These are phyloP conservation scores for Ceratopteris richardii DNA, from an alignment of 75 land plant genomes.

Conservation along the genomic window DNA sequence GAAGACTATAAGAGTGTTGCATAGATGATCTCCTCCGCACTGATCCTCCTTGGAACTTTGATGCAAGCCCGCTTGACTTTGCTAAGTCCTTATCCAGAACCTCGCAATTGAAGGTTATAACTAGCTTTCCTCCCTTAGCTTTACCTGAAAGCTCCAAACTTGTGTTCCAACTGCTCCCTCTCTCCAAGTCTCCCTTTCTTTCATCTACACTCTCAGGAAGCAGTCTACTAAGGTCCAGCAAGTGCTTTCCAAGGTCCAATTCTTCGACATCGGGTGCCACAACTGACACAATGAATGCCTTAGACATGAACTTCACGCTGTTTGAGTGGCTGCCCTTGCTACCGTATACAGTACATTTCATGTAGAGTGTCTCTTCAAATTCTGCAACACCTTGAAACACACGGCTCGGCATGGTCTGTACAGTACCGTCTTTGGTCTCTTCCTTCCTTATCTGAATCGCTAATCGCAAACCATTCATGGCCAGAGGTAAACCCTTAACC, in stretches of 20 bases:
- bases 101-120: conserved; percentile 66
- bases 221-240: conserved; percentile 66
- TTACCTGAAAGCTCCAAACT: conserved; percentile 63
- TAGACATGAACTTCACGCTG: conserved; percentile 50
- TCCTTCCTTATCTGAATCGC: conserved; percentile 52
- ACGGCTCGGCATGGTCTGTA: conserved; percentile 78
- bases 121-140: conserved; percentile 73
- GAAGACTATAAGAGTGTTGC: conserved; percentile 57
- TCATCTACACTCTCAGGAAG: conserved; percentile 55
- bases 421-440: conserved; percentile 72
- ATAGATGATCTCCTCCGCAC: conserved; percentile 21
- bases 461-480: conserved; percentile 87
- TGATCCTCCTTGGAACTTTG: conserved; percentile 9
- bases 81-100: conserved; percentile 54
- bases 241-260: conserved; percentile 66
- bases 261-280: conserved; percentile 76
- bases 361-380: conserved; percentile 77
- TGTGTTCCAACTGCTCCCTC: conserved; percentile 58
- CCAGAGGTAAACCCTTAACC: conserved; percentile 54
- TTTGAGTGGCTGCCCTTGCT: conserved; percentile 33
- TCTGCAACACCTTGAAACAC: conserved; percentile 77
- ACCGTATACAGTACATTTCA: conserved; percentile 71
- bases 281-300: conserved; percentile 55
- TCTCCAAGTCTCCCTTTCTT: conserved; percentile 8
- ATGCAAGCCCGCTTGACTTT: conserved; percentile 1